Conservation (phyloP, 176 grass and related monocot genomes). For the Panicum miliaceum region DNA sequence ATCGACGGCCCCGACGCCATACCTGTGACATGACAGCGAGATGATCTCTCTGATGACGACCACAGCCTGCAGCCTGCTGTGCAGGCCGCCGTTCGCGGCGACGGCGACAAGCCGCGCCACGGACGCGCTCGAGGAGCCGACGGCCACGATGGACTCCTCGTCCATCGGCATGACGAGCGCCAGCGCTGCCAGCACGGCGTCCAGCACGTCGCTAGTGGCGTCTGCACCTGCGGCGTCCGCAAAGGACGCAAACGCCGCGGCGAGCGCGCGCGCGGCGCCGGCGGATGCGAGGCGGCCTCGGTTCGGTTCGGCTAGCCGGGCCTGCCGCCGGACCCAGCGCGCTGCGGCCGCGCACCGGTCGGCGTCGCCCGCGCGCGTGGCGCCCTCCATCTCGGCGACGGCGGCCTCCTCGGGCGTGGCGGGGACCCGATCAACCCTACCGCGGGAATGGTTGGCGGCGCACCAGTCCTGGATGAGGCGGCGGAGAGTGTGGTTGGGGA, state of each 20-base stretch:
- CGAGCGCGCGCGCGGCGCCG: constrained; percentile 36
- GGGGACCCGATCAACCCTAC: constrained; percentile 42
- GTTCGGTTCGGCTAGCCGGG: constrained; percentile 31
- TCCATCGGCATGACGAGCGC: constrained; percentile 46
- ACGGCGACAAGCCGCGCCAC: constrained; percentile 26
- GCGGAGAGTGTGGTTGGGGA: constrained; percentile 66
- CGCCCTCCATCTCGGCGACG: constrained; percentile 6
- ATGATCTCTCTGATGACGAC: constrained; percentile 46
- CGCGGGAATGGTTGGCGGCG: constrained; percentile 32
- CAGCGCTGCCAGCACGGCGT: constrained; percentile 48
- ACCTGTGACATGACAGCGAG: not conserved
- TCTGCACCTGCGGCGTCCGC: not conserved
- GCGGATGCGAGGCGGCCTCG: constrained; percentile 29
- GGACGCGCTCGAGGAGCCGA: constrained; percentile 42
- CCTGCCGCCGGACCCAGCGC: constrained; percentile 21
- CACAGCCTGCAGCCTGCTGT: constrained; percentile 42
- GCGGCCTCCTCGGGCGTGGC: constrained; percentile 12
- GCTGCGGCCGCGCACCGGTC: constrained; percentile 28
- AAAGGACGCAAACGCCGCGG: constrained; percentile 34
- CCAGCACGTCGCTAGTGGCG: not conserved
- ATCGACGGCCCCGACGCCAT: not conserved
- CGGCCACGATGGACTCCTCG: constrained; percentile 16
- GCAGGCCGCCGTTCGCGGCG: constrained; percentile 38
- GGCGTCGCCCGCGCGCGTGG: not conserved
- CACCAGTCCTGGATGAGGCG: constrained; percentile 68